Percentiles rank a stretch among this genome's conserved stretches.
These are phyloP conservation scores for Naematelia encephala DNA, from an alignment of 768 basidiomycete genomes.

Conservation along the genomic window DNA sequence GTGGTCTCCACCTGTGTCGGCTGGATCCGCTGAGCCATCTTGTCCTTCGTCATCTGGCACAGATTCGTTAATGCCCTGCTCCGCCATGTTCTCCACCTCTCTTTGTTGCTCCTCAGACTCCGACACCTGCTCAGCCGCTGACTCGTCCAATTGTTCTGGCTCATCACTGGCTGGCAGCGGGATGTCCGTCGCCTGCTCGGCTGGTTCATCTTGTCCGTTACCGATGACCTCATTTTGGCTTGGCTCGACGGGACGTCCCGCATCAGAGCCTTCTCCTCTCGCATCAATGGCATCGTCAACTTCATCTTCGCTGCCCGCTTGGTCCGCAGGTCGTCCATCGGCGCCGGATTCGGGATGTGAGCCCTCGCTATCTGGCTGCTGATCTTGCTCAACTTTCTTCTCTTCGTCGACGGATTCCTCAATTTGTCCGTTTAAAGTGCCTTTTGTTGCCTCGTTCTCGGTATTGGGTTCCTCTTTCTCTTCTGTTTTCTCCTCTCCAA, in stretches of 20 bases:
- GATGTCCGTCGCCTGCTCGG: not conserved
- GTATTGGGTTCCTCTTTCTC: slow-evolving; percentile 1
- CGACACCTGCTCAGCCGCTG: not conserved
- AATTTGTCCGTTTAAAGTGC: not conserved
- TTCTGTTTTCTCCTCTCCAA: not conserved
- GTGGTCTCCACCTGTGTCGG: not conserved
- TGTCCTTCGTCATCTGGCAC: too few species aligned
- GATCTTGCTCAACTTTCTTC: slow-evolving; percentile 3
- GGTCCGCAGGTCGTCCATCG: not conserved
- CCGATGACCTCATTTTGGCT: not conserved
- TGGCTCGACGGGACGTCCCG: not conserved
- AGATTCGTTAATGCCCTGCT: not conserved
- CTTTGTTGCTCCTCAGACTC: not conserved
- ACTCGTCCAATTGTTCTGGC: not conserved
- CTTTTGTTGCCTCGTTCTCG: slow-evolving; percentile 1
- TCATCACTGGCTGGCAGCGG: not conserved
- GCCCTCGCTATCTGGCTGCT: not conserved
- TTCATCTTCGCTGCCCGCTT: slow-evolving; percentile 13
- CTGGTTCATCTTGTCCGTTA: not conserved
- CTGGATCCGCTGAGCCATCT: not conserved
- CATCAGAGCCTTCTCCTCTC: slow-evolving; percentile 2
- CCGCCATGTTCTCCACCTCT: not conserved
- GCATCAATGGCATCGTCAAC: slow-evolving; percentile 8
- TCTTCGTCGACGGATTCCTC: not conserved
- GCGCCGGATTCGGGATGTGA: too few species aligned